phyloP scores from a whole-genome alignment of 306 rosid genomes.

The Dryas drummondii region DNA sequence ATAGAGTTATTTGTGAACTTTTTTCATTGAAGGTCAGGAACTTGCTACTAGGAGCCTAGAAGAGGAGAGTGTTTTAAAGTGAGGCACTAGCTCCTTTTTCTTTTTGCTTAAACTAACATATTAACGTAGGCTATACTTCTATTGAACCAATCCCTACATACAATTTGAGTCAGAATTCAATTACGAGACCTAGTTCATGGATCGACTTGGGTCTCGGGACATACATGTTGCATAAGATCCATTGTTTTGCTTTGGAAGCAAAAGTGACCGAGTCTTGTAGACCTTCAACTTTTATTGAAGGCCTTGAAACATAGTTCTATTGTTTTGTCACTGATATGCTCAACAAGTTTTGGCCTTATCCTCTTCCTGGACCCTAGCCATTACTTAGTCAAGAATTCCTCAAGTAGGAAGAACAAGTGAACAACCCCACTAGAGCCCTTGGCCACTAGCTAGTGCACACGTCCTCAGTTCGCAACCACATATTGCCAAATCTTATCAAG shows the following conservation, averaged over 20 bases:
- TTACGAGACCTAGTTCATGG: too few relatives aligned
- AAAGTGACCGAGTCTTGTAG: background rate
- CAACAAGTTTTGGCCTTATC: constrained; percentile 5
- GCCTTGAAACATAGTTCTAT: background rate
- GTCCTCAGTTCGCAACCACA: background rate
- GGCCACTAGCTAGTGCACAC: background rate
- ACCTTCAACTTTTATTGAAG: background rate
- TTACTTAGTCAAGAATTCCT: background rate
- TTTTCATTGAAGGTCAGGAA: background rate
- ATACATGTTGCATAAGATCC: background rate
- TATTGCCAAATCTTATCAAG: constrained; percentile 11
- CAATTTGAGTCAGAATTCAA: too few relatives aligned
- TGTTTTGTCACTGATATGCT: background rate
- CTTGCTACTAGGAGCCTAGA: too few relatives aligned
- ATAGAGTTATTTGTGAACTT: background rate
- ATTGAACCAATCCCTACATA: too few relatives aligned
- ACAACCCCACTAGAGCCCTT: background rate
- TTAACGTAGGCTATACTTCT: too few relatives aligned
- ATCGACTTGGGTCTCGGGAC: background rate
- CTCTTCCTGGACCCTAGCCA: background rate
- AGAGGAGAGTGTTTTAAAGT: too few relatives aligned
- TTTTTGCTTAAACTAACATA: too few relatives aligned
- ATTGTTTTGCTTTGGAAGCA: constrained; percentile 3
- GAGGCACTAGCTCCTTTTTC: too few relatives aligned
- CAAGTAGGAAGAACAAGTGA: background rate